Base-by-base conservation (phyloP, 257 asterid genomes). In the Solanum piurae region DNA sequence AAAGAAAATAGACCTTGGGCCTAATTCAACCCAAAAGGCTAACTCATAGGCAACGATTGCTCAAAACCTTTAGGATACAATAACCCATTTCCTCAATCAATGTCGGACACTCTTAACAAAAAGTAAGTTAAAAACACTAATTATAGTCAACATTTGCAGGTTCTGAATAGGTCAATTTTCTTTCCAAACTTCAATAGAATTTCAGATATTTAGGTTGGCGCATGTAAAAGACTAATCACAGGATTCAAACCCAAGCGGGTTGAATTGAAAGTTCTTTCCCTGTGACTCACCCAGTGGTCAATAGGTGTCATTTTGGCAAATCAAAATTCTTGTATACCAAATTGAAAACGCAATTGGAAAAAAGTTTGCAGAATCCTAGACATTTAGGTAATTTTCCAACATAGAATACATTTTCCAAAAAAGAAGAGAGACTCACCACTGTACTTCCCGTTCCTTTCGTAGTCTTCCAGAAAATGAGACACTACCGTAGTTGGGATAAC, bases 401-500 rank as follows among this genome's bases (percentile, higher is more conserved):
- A 29, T 82, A 49, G 20, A 29, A 82, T 20, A 49, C 68, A 49
- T 49, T 29, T 73, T 89, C 71, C 71, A 86, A 77, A 87, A 82
- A 82, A 27, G 83, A 60, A 34, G 84, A 82, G 88, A 76, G 21
- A 21, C 95, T 92, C 60, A 97, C 99, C 99, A 34, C 98, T 95
- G 93, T 97, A 95, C 89, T 92, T 95, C 91, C 96, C 98, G 85
- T 97, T 93, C 92, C 93, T 95, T 93, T 93, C 92, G 74, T 95
- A 97, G 92, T 97, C 99, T 88, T 97, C 98, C 89, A 97, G 98
- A 92, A 97, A 97, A 95, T 97, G 99, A 87, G 98, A 94, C 60
- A 97, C 98, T 86, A 97, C 99, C 7, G 94, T 95, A 29, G 98
- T 91, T 76, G 99, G 99, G 90, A 97, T 97, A 87, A 97, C 98